Evolutionary conservation across 495 filamentous ascomycete genomes (phyloP).

Genomic region (Hypoxylon lienhwacheense): DNA sequence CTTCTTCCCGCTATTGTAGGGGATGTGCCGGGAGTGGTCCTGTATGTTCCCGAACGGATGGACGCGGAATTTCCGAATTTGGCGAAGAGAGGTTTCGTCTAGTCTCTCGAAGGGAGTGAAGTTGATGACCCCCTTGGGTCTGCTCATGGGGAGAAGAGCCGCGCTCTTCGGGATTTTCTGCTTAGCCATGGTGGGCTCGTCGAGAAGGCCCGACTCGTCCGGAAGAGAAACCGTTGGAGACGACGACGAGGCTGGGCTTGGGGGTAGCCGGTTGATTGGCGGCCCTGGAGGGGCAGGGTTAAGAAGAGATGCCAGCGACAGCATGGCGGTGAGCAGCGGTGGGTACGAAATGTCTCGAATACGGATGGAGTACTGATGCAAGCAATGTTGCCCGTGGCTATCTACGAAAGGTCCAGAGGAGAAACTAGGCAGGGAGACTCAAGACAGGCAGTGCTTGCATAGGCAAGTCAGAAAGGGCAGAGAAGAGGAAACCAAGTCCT

Average conservation of each 20-base stretch:
- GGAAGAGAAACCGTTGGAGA: slow-evolving; percentile 35
- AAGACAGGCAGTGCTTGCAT: slow-evolving; percentile 45
- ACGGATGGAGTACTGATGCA: slow-evolving; percentile 35
- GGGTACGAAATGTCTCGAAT: slow-evolving; percentile 38
- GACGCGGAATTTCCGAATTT: slow-evolving; percentile 63
- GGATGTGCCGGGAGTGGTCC: slow-evolving; percentile 74
- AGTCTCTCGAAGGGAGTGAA: slow-evolving; percentile 69
- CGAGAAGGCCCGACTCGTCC: slow-evolving; percentile 33
- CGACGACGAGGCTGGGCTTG: slow-evolving; percentile 39
- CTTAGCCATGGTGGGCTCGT: slow-evolving; percentile 40
- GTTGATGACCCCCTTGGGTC: slow-evolving; percentile 62
- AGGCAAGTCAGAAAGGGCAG: slow-evolving; percentile 30
- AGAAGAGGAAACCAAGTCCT: slow-evolving; percentile 36
- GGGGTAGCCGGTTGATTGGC: slow-evolving; percentile 33
- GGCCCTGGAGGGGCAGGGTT: slow-evolving; percentile 57
- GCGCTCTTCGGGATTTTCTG: slow-evolving; percentile 61
- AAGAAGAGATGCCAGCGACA: slow-evolving; percentile 61
- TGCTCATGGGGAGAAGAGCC: slow-evolving; percentile 59
- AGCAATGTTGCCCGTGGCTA: slow-evolving; percentile 32
- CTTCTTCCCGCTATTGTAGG: slow-evolving; percentile 93
- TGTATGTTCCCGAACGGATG: slow-evolving; percentile 69
- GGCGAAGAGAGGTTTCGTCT: slow-evolving; percentile 55
- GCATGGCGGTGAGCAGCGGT: slow-evolving; percentile 48
- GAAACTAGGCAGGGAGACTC: slow-evolving; percentile 33
- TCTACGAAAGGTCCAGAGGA: slow-evolving; percentile 29